phyloP scores from a whole-genome alignment of 768 basidiomycete species.

The Paxillus rubicundulus region DNA sequence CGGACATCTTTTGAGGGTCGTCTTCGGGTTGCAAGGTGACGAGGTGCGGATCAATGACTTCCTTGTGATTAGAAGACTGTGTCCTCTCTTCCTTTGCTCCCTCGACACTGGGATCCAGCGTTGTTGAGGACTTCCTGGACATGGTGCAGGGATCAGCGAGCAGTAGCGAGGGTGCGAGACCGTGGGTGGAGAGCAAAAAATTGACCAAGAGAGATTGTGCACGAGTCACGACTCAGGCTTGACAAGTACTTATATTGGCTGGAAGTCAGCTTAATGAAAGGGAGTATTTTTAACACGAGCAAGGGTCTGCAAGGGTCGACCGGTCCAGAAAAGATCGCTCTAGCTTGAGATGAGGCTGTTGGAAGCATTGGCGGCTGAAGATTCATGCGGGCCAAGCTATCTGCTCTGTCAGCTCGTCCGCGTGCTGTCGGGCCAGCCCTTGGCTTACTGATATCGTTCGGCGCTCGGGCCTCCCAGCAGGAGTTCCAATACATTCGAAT shows the following conservation, averaged over 20 bases:
- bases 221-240: neutral
- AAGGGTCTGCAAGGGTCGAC: no score
- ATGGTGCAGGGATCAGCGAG: neutral
- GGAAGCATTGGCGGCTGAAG: no score
- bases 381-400: no score
- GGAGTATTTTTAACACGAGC: neutral
- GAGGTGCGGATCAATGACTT: conserved; percentile 13
- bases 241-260: neutral
- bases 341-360: no score
- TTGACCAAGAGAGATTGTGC: neutral
- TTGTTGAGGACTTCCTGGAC: conserved; percentile 7
- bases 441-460: no score
- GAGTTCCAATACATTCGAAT: no score
- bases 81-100: conserved; percentile 1
- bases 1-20: conserved; percentile 41
- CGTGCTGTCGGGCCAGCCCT: no score
- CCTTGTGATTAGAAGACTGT: neutral
- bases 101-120: conserved; percentile 8
- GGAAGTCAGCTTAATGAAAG: neutral
- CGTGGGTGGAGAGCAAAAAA: neutral
- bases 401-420: no score
- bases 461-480: no score
- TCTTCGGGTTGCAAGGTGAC: conserved; percentile 43
- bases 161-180: neutral
- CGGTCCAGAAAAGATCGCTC: no score